These are phyloP conservation scores for Forsythia viridissima DNA, from an alignment of 257 asterid genomes.

Conservation along the genomic window DNA sequence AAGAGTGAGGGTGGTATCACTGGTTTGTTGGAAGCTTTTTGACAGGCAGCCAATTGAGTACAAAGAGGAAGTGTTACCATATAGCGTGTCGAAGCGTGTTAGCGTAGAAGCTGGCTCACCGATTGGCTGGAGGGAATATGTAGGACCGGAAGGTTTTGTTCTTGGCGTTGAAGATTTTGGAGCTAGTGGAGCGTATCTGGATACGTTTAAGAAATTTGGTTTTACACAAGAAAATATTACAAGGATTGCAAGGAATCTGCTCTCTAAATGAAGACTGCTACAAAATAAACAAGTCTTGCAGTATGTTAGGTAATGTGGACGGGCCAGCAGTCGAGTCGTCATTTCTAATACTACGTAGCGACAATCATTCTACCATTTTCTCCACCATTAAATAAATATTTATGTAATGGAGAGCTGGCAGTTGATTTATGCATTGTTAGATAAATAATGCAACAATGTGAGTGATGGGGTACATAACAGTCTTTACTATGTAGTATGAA, in stretches of 20 bases:
- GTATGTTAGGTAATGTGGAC: neutral
- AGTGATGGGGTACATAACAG: too few relatives aligned
- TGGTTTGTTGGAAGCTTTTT: conserved; percentile 57
- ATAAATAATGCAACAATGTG: too few relatives aligned
- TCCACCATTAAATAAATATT: too few relatives aligned
- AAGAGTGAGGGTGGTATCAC: conserved; percentile 54
- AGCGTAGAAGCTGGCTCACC: conserved; percentile 60
- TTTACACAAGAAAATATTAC: conserved; percentile 48
- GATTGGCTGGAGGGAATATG: conserved; percentile 57
- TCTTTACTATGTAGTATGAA: too few relatives aligned
- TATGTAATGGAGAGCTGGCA: too few relatives aligned
- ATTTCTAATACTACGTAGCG: too few relatives aligned
- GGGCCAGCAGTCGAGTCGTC: neutral
- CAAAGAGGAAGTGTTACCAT: conserved; percentile 49
- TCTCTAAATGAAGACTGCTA: conserved; percentile 21
- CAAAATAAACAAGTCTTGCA: neutral
- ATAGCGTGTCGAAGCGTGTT: conserved; percentile 33
- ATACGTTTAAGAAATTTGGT: conserved; percentile 30
- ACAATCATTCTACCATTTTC: too few relatives aligned
- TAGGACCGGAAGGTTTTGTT: conserved; percentile 42
- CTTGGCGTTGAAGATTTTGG: conserved; percentile 52
- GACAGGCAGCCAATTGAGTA: conserved; percentile 42
- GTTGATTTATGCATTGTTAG: too few relatives aligned
- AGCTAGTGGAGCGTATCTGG: conserved; percentile 23
- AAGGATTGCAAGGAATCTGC: conserved; percentile 35